These are phyloP conservation scores for Physcomitrellopsis africana DNA, from an alignment of 225 moss, liverwort and hornwort genomes.

Conservation along the genomic window DNA sequence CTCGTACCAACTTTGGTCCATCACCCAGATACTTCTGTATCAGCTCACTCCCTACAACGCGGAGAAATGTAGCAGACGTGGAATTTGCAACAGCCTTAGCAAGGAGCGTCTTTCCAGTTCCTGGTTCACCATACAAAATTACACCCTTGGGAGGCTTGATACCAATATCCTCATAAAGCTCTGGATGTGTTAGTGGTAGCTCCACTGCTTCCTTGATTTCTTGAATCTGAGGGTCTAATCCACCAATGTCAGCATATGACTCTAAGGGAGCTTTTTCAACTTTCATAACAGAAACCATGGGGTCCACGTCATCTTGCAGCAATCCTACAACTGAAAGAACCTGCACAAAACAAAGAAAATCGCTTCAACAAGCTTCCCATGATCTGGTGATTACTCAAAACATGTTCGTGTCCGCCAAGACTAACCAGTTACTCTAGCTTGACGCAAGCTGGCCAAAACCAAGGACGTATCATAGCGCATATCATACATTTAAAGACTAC, in stretches of 20 bases:
- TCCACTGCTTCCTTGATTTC: conserved; percentile 88
- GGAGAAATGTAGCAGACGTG: conserved; percentile 80
- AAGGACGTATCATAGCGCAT: background rate
- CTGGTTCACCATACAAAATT: conserved; percentile 82
- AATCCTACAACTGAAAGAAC: conserved; percentile 85
- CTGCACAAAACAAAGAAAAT: conserved; percentile 36
- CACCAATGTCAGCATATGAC: conserved; percentile 87
- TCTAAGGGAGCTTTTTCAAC: conserved; percentile 87
- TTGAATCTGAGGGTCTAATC: conserved; percentile 83
- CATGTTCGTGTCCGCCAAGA: background rate
- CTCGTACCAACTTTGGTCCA: conserved; percentile 79
- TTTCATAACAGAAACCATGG: conserved; percentile 89
- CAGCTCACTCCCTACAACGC: conserved; percentile 87
- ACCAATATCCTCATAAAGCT: conserved; percentile 87
- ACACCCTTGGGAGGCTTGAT: conserved; percentile 86
- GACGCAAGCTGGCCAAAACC: background rate
- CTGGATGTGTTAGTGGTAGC: conserved; percentile 80
- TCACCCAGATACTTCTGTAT: conserved; percentile 91
- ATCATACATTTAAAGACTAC: background rate
- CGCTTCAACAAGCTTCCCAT: too few species aligned
- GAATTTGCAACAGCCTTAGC: conserved; percentile 88
- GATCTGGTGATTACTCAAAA: background rate
- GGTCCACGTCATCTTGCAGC: conserved; percentile 81
- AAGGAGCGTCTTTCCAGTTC: conserved; percentile 82
- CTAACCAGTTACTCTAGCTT: background rate